phyloP scores from a whole-genome alignment of 2,329 filamentous ascomycete species.

The Colletotrichum orbiculare region DNA sequence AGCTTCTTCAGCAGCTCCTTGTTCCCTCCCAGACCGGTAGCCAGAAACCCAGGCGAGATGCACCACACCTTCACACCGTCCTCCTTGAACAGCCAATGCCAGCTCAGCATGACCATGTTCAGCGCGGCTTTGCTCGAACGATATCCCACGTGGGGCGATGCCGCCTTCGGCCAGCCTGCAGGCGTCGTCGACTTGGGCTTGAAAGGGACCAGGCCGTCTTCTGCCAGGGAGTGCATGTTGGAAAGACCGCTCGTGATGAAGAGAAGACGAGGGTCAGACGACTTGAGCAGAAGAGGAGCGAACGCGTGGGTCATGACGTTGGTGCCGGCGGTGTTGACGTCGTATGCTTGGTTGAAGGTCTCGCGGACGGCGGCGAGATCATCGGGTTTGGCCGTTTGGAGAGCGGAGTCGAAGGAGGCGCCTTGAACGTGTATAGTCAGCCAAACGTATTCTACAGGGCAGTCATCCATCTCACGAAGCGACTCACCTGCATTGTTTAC shows the following conservation, averaged over 20 bases:
- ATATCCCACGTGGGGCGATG: conserved; percentile 44
- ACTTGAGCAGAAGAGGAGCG: conserved; percentile 49
- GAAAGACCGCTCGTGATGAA: conserved; percentile 59
- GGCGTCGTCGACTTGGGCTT: conserved; percentile 50
- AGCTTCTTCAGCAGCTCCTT: conserved; percentile 45
- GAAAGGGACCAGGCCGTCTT: conserved; percentile 33
- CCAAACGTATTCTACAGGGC: background rate
- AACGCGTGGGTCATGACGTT: conserved; percentile 50
- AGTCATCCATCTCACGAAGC: background rate
- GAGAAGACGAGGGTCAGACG: conserved; percentile 54
- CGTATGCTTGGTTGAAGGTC: conserved; percentile 57
- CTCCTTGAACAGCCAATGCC: conserved; percentile 51
- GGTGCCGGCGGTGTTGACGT: conserved; percentile 62
- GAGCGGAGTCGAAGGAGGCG: conserved; percentile 45
- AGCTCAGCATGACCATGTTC: conserved; percentile 62
- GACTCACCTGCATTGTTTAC: conserved; percentile 46
- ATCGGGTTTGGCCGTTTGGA: conserved; percentile 46
- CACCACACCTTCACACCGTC: conserved; percentile 63
- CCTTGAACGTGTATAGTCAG: conserved; percentile 1
- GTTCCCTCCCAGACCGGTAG: conserved; percentile 54
- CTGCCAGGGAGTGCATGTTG: conserved; percentile 45
- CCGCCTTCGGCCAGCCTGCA: conserved; percentile 58
- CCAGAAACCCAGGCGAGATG: conserved; percentile 60
- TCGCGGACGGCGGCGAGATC: conserved; percentile 46
- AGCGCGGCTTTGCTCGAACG: conserved; percentile 55